Evolutionary conservation across 2,329 filamentous ascomycete species (phyloP).

Genomic region (Diplodia seriata): DNA sequence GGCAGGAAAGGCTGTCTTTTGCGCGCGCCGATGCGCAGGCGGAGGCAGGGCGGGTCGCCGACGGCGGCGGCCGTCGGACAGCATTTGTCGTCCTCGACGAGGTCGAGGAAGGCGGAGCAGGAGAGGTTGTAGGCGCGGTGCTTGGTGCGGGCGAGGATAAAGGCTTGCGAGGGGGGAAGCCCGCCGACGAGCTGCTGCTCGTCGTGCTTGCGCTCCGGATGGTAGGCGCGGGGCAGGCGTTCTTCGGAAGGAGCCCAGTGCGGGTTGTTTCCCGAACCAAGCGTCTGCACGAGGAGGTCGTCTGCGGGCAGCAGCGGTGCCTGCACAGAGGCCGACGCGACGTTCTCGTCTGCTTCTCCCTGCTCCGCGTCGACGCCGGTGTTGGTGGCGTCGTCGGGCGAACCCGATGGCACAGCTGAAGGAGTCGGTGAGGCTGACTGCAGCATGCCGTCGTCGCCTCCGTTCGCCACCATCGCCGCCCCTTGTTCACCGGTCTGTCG

Average conservation of each 20-base stretch:
- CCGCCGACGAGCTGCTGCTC: background rate
- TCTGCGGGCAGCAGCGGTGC: conserved; percentile 39
- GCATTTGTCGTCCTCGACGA: conserved; percentile 60
- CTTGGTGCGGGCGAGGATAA: conserved; percentile 62
- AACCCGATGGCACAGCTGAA: background rate
- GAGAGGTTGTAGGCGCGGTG: conserved; percentile 62
- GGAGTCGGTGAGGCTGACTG: conserved; percentile 15
- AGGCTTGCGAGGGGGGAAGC: conserved; percentile 44
- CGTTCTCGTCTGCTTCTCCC: background rate
- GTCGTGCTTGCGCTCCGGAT: conserved; percentile 51
- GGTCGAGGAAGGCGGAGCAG: conserved; percentile 64
- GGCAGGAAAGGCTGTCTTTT: conserved; percentile 34
- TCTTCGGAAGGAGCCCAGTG: conserved; percentile 47
- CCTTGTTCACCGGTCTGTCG: background rate
- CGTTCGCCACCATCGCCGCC: background rate
- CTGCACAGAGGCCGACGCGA: background rate
- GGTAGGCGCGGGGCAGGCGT: conserved; percentile 55
- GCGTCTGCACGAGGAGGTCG: conserved; percentile 40
- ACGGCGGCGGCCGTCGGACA: conserved; percentile 44
- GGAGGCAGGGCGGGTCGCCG: conserved; percentile 47
- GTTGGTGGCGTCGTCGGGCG: background rate
- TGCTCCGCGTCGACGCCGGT: background rate
- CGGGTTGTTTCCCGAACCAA: conserved; percentile 46
- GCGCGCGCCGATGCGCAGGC: conserved; percentile 60
- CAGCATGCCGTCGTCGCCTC: background rate